Evolutionary conservation across 192 early-diverging fungal species (phyloP), one percentile per base, ranked within the genome.

Genomic region (Backusella tuberculispora): DNA sequence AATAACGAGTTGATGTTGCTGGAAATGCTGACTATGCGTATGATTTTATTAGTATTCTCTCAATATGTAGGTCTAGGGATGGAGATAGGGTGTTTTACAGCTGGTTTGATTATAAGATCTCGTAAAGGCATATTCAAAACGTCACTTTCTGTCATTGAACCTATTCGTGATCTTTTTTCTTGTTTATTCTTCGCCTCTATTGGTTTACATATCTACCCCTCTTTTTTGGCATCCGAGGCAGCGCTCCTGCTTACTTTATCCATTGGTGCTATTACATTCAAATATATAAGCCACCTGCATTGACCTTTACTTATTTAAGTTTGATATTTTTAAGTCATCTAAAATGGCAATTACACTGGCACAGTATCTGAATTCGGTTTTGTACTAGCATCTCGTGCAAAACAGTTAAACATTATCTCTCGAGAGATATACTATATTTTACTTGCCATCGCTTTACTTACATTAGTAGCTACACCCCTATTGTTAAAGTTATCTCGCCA

Each of bases 301-400:
- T 17, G 73, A 88, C 12, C 69, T 90, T 13, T 64, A 75, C 1
- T 29, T 79, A 4, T 90, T 88, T 74, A 48, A 75, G 40, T 80
- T 82, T 45, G 73, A 76, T 17, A 66, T 83, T 44, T 37, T 70
- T n/a, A 84, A 66, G 21, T 71, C 78, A 24, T 75, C 76, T 10
- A 75, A 65, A 12, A 80, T 89, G 77, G 76, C 80, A 17, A 76
- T 88, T 72, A 88, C 87, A 6, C 50, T 89, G 50, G 80, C 83
- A 13, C 88, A 89, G 87, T 89, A 46, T 83, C 83, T 15, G 88
- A 90, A 74, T 89, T 90, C 48, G 81, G 75, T 17, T 89, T 89
- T 85, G 87, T 89, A 4, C 72, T 89, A 15, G 87, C 86, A 9
- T 83, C 83, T 56, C 74, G 81, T 29, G 88, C 88, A n/a, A 89